These are phyloP conservation scores for Paramecium biaurelia DNA, from an alignment of 73 alveolate genomes.

Conservation along the genomic window DNA sequence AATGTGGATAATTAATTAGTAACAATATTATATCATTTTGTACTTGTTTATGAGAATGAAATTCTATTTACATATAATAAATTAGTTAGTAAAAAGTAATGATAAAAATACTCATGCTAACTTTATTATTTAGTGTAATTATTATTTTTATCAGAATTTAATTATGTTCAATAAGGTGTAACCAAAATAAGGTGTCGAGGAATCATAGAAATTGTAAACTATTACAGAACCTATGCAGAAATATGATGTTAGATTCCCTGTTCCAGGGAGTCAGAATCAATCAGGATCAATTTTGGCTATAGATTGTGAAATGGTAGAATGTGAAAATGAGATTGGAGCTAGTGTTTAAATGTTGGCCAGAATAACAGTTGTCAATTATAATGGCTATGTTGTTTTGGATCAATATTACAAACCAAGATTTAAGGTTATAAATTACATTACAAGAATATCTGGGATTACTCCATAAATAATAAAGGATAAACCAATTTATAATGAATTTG, in stretches of 20 bases:
- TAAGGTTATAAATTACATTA: conserved; percentile 68
- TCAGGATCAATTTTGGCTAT: conserved; percentile 65
- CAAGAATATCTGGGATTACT: conserved; percentile 78
- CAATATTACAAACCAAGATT: conserved; percentile 72
- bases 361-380: conserved; percentile 77
- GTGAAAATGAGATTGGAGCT: conserved; percentile 69
- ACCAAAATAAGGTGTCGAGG: background rate
- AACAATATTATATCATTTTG: too few species aligned
- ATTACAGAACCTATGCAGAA: conserved; percentile 23
- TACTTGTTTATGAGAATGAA: too few species aligned
- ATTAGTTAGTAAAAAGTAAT: background rate
- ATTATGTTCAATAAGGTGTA: conserved; percentile 37
- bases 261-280: conserved; percentile 40
- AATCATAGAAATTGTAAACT: background rate
- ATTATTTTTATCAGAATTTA: background rate
- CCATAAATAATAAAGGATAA: conserved; percentile 70
- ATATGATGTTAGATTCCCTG: background rate
- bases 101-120: background rate
- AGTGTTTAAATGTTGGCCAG: conserved; percentile 68
- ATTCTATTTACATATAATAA: too few species aligned
- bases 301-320: conserved; percentile 89
- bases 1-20: too few species aligned
- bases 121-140: background rate
- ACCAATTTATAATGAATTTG: conserved; percentile 59
- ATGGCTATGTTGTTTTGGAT: conserved; percentile 79